Evolutionary conservation across 2,329 filamentous ascomycete genomes (phyloP).

Genomic region (Cercospora sojina): DNA sequence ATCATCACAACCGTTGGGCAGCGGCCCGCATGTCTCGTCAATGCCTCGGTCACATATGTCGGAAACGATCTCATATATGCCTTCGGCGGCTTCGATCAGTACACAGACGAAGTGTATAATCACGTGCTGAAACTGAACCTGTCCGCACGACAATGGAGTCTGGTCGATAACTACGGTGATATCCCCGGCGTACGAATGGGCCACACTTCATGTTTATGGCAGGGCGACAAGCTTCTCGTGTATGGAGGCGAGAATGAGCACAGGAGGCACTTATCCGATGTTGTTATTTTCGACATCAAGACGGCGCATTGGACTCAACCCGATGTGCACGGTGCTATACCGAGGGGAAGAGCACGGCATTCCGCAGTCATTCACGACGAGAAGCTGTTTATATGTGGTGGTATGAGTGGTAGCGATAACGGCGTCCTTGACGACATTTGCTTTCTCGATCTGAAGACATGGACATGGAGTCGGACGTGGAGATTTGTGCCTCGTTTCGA

Average conservation of each 20-base stretch:
- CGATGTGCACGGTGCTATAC: slow-evolving; percentile 76
- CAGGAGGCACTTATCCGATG: slow-evolving; percentile 87
- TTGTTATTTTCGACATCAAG: slow-evolving; percentile 93
- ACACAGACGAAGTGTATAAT: slow-evolving; percentile 98
- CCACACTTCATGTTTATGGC: slow-evolving; percentile 93
- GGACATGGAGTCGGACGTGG: slow-evolving; percentile 96
- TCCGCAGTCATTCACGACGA: slow-evolving; percentile 93
- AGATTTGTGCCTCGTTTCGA: slow-evolving; percentile 93
- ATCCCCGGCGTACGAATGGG: slow-evolving; percentile 97
- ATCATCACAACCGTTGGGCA: slow-evolving; percentile 62
- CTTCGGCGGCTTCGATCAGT: slow-evolving; percentile 97
- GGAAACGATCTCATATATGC: slow-evolving; percentile 97
- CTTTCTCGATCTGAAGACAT: slow-evolving; percentile 94
- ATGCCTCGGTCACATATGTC: slow-evolving; percentile 91
- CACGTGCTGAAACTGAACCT: slow-evolving; percentile 90
- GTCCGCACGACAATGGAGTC: slow-evolving; percentile 82
- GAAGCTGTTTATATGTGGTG: slow-evolving; percentile 91
- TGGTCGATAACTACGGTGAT: slow-evolving; percentile 98
- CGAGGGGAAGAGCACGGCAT: slow-evolving; percentile 87
- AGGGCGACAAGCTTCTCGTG: slow-evolving; percentile 91
- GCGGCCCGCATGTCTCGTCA: slow-evolving; percentile 90
- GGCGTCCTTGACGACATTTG: slow-evolving; percentile 93
- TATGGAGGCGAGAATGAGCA: slow-evolving; percentile 99
- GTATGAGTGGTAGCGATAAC: slow-evolving; percentile 91
- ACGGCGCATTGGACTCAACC: slow-evolving; percentile 95